Evolutionary conservation across 768 basidiomycete genomes (phyloP), one percentile per base, ranked within the genome.

Genomic region (Suillus cothurnatus): DNA sequence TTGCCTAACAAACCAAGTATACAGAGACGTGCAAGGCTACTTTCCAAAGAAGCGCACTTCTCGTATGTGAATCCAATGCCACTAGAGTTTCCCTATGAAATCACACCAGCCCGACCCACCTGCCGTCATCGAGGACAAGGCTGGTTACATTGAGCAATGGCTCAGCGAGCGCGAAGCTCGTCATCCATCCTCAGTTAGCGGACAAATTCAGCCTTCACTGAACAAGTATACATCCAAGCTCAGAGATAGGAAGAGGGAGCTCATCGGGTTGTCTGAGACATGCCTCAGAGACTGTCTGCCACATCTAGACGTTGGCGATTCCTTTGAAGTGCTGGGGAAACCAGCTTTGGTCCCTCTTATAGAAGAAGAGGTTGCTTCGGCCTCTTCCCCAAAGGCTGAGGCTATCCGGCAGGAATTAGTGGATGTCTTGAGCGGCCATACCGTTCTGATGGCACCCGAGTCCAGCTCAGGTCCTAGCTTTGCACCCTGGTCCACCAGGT

Each of bases 11-110:
- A 75, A 2, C 92, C 93, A 0, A 90, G 87, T 71, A 67, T 88
- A 26, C 91, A 92, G 73, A 86, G 92, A 23, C 84, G 92, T 62
- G 83, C 89, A 43, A 85, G 89, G 65, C 79, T 92, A 2, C 78
- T 91, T 21, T 76, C 83, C 0, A 72, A 81, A 0, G 74, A 82
- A 47, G 84, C 85, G 5, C 94, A 95, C 74, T 95, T 88, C 77
- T 85, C 90, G n/a, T 88, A 89, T 72, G 89, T 94, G 62, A 84
- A 92, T 4, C 96, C 97, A 0, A 84, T 94, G 67, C 93, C 94
- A 11, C 66, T 91, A 0, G 79, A 88, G 3, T 98, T 97, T 76
- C 97, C 96, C 0, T 94, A 91, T 75, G 80, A 87, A 38, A 87
- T 97, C 31, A 79, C 83, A 58, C 80, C 85, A n/a, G 0, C 85